phyloP scores from a whole-genome alignment of 768 basidiomycete genomes.

The Amanita pallidorosea region DNA sequence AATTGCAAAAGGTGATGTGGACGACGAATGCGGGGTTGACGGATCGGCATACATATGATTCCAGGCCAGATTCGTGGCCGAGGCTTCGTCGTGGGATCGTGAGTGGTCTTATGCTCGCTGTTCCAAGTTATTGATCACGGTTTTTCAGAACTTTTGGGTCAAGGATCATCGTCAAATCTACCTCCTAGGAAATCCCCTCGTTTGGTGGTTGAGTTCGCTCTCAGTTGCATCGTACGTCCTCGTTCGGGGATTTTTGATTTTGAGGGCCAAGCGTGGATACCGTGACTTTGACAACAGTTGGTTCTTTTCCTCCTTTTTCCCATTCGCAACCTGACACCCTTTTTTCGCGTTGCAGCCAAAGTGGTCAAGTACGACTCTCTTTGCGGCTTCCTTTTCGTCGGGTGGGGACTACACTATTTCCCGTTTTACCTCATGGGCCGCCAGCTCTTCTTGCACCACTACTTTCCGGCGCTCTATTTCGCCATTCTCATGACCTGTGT shows the following conservation, averaged over 20 bases:
- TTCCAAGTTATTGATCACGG: background rate
- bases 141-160: conserved; percentile 88
- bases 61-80: conserved; percentile 91
- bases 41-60: conserved; percentile 91
- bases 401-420: conserved; percentile 89
- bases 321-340: conserved; percentile 1
- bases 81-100: conserved; percentile 86
- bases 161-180: conserved; percentile 95
- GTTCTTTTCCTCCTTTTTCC: conserved; percentile 16
- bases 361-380: conserved; percentile 87
- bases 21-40: conserved; percentile 92
- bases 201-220: conserved; percentile 82
- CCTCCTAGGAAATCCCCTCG: conserved; percentile 85
- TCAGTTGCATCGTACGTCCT: conserved; percentile 57
- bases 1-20: conserved; percentile 95
- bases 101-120: conserved; percentile 20
- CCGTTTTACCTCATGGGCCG: conserved; percentile 98
- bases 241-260: conserved; percentile 69
- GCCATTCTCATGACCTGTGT: conserved; percentile 69
- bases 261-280: conserved; percentile 86
- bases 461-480: conserved; percentile 94
- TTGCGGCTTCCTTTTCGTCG: conserved; percentile 85
- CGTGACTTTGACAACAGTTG: conserved; percentile 87
- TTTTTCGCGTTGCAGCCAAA: conserved; percentile 47
- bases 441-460: conserved; percentile 97